phyloP scores from a whole-genome alignment of 768 basidiomycete genomes.

The Paxillus involutus region DNA sequence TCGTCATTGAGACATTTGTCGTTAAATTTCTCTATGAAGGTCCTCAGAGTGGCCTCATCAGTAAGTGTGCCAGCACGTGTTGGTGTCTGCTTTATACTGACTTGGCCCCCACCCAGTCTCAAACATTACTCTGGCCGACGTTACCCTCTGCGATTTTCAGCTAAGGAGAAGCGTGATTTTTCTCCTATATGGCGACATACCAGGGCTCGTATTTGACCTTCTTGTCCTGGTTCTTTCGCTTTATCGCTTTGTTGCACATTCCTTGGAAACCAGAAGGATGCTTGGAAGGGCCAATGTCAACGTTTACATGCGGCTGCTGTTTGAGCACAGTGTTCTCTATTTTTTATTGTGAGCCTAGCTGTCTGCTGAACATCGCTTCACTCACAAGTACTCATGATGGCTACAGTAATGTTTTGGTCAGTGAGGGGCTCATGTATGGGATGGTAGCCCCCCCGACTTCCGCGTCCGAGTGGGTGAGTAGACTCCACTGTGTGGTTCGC shows the following conservation, averaged over 20 bases:
- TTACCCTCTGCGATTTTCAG: neutral
- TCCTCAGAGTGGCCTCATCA: neutral
- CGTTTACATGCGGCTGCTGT: conserved; percentile 8
- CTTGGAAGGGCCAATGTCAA: conserved; percentile 3
- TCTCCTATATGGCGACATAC: neutral
- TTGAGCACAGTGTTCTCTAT: conserved; percentile 9
- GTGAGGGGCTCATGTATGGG: neutral
- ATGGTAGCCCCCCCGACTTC: too few species aligned
- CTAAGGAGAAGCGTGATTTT: neutral
- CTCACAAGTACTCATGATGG: neutral
- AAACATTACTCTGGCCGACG: neutral
- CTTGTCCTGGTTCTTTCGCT: conserved; percentile 5
- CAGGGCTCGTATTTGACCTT: conserved; percentile 1
- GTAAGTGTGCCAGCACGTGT: neutral
- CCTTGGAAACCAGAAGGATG: neutral
- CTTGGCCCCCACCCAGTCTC: neutral
- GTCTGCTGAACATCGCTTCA: neutral
- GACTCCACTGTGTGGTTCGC: neutral
- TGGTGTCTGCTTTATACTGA: neutral
- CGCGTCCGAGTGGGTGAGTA: neutral
- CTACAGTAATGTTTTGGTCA: conserved; percentile 2
- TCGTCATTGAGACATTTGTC: neutral
- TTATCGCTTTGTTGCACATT: conserved; percentile 8
- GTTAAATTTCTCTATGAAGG: neutral
- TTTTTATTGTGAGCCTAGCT: conserved; percentile 8